Evolutionary conservation across 352 stramenopile genomes (phyloP).

Genomic region (Pythium folliculosum): DNA sequence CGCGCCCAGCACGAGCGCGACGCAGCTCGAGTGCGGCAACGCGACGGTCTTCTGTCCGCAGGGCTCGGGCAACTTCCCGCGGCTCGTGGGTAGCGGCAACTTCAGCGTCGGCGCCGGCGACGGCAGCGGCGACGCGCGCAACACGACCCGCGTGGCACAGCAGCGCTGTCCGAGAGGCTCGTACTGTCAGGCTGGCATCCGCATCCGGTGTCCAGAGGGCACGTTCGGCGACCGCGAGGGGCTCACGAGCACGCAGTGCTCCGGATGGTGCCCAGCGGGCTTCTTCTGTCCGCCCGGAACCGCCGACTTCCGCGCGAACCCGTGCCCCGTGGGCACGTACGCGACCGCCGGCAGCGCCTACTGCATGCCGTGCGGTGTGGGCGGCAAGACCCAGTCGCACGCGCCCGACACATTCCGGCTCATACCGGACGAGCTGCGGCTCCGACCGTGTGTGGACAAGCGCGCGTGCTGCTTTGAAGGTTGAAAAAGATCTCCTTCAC

Average conservation of each 20-base stretch:
- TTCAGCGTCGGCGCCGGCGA: constrained; percentile 53
- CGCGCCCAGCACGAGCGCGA: constrained; percentile 40
- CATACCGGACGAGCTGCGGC: constrained; percentile 5
- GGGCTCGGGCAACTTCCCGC: constrained; percentile 52
- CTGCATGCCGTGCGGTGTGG: constrained; percentile 44
- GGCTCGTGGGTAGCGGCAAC: constrained; percentile 45
- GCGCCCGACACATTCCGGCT: constrained; percentile 2
- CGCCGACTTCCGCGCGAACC: constrained; percentile 41
- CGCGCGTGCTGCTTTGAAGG: constrained; percentile 18
- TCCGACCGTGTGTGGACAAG: constrained; percentile 16
- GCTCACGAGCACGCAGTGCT: constrained; percentile 51
- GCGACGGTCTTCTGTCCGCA: constrained; percentile 58
- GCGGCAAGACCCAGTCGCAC: not conserved
- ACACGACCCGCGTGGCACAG: constrained; percentile 57
- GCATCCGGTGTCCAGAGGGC: constrained; percentile 64
- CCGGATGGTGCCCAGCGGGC: constrained; percentile 65
- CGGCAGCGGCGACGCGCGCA: constrained; percentile 35
- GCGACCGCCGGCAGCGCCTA: constrained; percentile 37
- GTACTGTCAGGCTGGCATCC: constrained; percentile 75
- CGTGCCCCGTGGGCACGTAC: constrained; percentile 49
- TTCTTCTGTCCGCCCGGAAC: constrained; percentile 71
- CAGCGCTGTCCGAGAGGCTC: constrained; percentile 56
- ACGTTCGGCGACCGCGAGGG: constrained; percentile 58
- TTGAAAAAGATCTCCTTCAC: not conserved
- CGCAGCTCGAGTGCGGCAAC: constrained; percentile 52